phyloP scores from a whole-genome alignment of 805 yeast species.

The Candida khao-thaluensis region DNA sequence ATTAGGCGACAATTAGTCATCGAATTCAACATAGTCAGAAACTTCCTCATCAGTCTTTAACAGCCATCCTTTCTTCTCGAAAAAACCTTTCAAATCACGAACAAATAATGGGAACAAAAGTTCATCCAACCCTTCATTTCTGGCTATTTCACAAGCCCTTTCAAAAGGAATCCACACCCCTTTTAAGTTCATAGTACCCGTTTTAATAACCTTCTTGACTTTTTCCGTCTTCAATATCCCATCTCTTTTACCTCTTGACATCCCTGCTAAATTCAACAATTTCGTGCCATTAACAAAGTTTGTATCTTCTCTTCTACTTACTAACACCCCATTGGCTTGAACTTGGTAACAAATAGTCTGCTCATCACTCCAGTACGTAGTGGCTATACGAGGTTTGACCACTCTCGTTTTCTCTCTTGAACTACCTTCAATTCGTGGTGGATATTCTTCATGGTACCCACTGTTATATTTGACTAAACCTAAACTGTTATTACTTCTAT shows the following conservation, averaged over 20 bases:
- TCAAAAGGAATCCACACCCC: constrained; percentile 45
- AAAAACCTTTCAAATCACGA: constrained; percentile 28
- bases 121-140: constrained; percentile 38
- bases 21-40: constrained; percentile 3
- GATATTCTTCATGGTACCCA: constrained; percentile 1
- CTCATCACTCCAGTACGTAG: constrained; percentile 39
- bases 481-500: constrained; percentile 4
- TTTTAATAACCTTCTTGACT: constrained; percentile 28
- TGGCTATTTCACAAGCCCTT: constrained; percentile 38
- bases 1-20: background rate
- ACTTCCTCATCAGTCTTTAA: constrained; percentile 5
- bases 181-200: constrained; percentile 40
- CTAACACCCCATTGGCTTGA: constrained; percentile 29
- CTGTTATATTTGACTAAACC: background rate
- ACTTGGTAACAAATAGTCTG: constrained; percentile 39
- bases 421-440: background rate
- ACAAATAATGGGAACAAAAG: constrained; percentile 35
- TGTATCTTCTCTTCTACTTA: constrained; percentile 36
- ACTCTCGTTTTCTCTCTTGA: constrained; percentile 3
- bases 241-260: constrained; percentile 42
- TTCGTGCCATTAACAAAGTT: constrained; percentile 40
- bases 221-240: constrained; percentile 39
- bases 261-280: constrained; percentile 36
- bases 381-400: constrained; percentile 33
- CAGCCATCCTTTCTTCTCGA: constrained; percentile 22